These are phyloP conservation scores for Hygrocybe punicea DNA, from an alignment of 768 basidiomycete genomes.

Conservation along the genomic window DNA sequence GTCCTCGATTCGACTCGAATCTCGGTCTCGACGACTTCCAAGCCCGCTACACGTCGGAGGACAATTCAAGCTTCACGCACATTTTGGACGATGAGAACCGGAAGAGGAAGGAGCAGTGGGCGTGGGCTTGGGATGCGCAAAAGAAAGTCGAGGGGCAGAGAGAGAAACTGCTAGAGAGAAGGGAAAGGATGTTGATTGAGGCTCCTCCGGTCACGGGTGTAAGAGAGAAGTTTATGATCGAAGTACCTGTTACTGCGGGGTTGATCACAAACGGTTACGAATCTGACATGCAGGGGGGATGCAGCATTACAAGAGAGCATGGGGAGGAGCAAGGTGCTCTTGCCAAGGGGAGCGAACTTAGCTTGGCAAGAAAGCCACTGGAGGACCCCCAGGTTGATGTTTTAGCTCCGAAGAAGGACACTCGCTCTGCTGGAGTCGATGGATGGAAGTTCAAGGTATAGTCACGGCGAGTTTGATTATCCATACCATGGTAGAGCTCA, in stretches of 20 bases:
- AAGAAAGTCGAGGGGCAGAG: conserved; percentile 66
- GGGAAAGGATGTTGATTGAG: conserved; percentile 72
- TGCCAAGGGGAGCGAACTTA: conserved; percentile 13
- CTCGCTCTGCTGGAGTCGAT: conserved; percentile 66
- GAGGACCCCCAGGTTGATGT: conserved; percentile 51
- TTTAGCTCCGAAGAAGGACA: conserved; percentile 77
- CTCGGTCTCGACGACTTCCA: conserved; percentile 86
- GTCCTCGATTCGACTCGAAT: conserved; percentile 54
- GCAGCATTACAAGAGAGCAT: conserved; percentile 18
- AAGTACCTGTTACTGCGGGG: conserved; percentile 53
- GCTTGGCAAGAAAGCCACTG: conserved; percentile 17
- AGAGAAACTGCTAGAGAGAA: conserved; percentile 59
- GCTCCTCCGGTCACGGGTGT: conserved; percentile 60
- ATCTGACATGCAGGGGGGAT: background rate
- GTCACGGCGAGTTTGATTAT: conserved; percentile 1
- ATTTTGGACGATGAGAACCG: conserved; percentile 89
- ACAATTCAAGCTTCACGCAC: conserved; percentile 94
- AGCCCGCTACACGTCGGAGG: conserved; percentile 89
- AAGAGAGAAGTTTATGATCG: conserved; percentile 62
- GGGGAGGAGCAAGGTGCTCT: background rate
- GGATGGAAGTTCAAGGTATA: conserved; percentile 79
- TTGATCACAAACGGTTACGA: conserved; percentile 44
- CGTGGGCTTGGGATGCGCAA: conserved; percentile 96
- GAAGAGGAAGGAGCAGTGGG: conserved; percentile 73
- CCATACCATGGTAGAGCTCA: background rate